Evolutionary conservation across 495 filamentous ascomycete species (phyloP).

Genomic region (Penicillium parvum): DNA sequence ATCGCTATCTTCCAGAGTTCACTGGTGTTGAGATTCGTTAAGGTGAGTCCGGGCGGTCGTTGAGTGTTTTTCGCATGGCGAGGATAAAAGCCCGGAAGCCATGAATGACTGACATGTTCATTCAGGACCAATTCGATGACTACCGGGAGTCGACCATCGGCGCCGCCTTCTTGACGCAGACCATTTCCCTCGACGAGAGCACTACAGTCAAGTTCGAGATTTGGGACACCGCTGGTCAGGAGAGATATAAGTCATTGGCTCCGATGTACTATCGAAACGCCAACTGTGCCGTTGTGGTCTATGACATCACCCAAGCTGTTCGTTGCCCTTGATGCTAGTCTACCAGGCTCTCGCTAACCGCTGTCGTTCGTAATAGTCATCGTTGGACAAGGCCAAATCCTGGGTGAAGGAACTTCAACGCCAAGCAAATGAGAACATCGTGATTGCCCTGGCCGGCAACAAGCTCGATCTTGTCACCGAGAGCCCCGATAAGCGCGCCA

Average conservation of each 20-base stretch:
- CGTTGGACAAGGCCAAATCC: slow-evolving; percentile 95
- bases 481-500: slow-evolving; percentile 88
- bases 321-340: slow-evolving; percentile 17
- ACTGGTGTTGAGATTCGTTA: slow-evolving; percentile 94
- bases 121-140: slow-evolving; percentile 98
- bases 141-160: slow-evolving; percentile 99
- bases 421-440: slow-evolving; percentile 98
- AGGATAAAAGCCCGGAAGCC: not conserved
- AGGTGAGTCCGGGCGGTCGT: slow-evolving; percentile 52
- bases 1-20: slow-evolving; percentile 65
- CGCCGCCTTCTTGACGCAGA: slow-evolving; percentile 97
- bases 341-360: slow-evolving; percentile 1
- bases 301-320: slow-evolving; percentile 99
- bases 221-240: slow-evolving; percentile 98
- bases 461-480: slow-evolving; percentile 92
- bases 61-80: not conserved
- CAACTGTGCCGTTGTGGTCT: slow-evolving; percentile 98
- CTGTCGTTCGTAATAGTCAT: slow-evolving; percentile 54
- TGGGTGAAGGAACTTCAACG: slow-evolving; percentile 99
- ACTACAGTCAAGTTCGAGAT: slow-evolving; percentile 99
- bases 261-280: slow-evolving; percentile 99
- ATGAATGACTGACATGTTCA: slow-evolving; percentile 4
- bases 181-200: slow-evolving; percentile 92
- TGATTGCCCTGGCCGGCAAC: slow-evolving; percentile 96
- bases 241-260: slow-evolving; percentile 95